Base-by-base conservation (phyloP, 2,329 filamentous ascomycete genomes). In the Nakataea oryzae region DNA sequence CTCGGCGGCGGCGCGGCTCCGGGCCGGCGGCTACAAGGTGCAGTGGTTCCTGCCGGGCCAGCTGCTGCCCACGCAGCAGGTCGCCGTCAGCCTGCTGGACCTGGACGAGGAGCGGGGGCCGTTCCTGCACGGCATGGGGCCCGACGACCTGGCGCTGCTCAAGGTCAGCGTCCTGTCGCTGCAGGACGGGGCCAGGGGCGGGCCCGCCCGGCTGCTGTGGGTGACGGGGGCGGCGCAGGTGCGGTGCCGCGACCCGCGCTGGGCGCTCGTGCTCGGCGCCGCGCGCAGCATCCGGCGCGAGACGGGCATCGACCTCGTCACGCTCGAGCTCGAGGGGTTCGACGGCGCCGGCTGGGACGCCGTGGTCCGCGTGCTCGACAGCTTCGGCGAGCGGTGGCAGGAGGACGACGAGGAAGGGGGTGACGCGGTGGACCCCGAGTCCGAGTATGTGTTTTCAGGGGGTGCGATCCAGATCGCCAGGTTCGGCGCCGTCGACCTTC, bases 331-430 rank as follows among this genome's bases (percentile, higher is more conserved):
- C 1, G 67, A 70, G 4, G 41, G 64, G 5, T 27, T 64, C 3
- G 65, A 67, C 50, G 61, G 47, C 9, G 21, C 11, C 14, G 62
- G 57, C 9, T 64, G 63, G 61, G 28, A 47, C 1, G 62, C 57
- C 17, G 54, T 69, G 64, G 62, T 68, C 64, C 34, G 79, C 71
- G 63, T 79, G 77, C 60, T 70, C 62, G 12, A 69, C 70, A 2
- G 59, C 28, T 30, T 60, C 32, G 59, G 41, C 1, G 24, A 7
- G 29, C 21, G 5, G 27, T 28, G n/a, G 27, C 41, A 27, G 26
- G 50, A 54, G 21, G 24, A 28, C 41, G 47, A 13, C 7, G 11
- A 9, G 1, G 34, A 28, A 21, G 41, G 24, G 28, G 54, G 11
- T 5, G 26, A 30, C 17, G 57, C 21, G 3, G 26, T 59, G 17